Evolutionary conservation across 345 rosid species (phyloP).

Genomic region (Citrus unshiu): DNA sequence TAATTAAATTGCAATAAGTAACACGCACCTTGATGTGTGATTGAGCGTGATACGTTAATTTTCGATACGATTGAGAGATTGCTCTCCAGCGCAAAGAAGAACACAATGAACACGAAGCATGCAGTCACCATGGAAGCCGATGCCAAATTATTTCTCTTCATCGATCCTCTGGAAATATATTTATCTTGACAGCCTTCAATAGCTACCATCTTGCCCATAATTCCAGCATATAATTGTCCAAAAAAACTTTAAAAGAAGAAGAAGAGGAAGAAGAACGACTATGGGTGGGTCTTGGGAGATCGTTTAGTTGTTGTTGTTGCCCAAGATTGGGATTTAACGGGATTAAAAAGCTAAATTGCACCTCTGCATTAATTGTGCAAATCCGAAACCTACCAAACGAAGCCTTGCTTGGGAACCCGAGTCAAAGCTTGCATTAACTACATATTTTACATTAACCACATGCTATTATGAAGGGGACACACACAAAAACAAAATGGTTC

Average conservation of each 20-base stretch:
- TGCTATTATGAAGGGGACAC: background rate
- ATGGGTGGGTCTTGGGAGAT: background rate
- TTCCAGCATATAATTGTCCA: too few relatives aligned
- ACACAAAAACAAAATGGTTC: too few relatives aligned
- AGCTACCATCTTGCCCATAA: too few relatives aligned
- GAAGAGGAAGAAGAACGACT: too few relatives aligned
- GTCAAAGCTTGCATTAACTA: too few relatives aligned
- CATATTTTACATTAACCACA: background rate
- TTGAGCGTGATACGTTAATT: background rate
- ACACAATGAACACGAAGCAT: background rate
- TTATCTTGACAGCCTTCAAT: background rate
- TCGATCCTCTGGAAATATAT: background rate
- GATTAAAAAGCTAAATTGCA: background rate
- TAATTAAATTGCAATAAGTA: background rate
- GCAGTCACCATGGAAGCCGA: background rate
- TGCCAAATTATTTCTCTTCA: constrained; percentile 5
- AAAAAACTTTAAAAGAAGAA: too few relatives aligned
- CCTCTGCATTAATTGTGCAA: background rate
- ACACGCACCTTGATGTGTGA: background rate
- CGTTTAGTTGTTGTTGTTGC: background rate
- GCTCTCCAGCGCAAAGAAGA: background rate
- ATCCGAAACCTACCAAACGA: background rate
- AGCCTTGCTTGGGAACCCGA: background rate
- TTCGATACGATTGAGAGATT: background rate
- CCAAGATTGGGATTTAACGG: background rate